Evolutionary conservation across 106 monocot species (phyloP).

Genomic region (Dendrobium nobile): DNA sequence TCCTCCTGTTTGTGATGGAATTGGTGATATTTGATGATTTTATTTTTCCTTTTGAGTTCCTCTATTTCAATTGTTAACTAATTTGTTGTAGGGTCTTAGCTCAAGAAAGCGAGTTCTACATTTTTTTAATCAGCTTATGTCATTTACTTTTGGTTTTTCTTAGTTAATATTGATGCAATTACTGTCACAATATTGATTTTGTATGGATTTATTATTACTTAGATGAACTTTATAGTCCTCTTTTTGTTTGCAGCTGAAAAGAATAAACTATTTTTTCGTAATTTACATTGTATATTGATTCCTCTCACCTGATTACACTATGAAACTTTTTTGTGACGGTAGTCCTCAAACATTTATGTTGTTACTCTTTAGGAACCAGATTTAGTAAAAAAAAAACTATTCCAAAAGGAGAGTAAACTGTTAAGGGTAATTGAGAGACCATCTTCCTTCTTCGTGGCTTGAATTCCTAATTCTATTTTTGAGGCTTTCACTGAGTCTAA

Average conservation of each 20-base stretch:
- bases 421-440: background rate
- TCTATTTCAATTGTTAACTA: too few species aligned
- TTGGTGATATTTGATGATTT: background rate
- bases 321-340: background rate
- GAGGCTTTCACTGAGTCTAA: background rate
- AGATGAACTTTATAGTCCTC: too few species aligned
- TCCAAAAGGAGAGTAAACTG: background rate
- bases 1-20: background rate
- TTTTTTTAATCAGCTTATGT: too few species aligned
- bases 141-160: too few species aligned
- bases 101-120: too few species aligned
- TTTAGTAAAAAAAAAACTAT: background rate
- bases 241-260: too few species aligned
- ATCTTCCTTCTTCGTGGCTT: background rate
- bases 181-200: too few species aligned
- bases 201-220: too few species aligned
- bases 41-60: background rate
- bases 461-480: background rate
- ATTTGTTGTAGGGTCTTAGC: too few species aligned
- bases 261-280: background rate
- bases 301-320: too few species aligned
- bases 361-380: background rate
- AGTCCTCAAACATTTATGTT: background rate
- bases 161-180: too few species aligned
- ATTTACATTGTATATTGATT: background rate